Base-by-base conservation (phyloP, 352 stramenopile species). In the Phytophthora aleatoria region DNA sequence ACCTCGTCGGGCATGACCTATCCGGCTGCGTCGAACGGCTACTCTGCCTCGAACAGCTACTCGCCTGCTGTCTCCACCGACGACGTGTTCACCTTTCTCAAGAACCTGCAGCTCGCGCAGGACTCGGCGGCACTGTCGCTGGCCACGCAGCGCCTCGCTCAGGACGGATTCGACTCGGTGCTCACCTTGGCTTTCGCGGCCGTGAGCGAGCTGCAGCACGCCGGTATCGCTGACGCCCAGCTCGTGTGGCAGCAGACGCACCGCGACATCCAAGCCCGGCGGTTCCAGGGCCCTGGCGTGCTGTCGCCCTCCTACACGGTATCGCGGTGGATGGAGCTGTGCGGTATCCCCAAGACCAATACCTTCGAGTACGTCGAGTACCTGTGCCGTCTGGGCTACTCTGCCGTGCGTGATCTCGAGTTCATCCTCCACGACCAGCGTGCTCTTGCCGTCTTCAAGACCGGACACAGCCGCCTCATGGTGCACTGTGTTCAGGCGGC, bases 101-200 rank as follows among this genome's bases (percentile, higher is more conserved):
- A 81, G 56, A 74, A 50, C 38, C 72, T 91, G 45, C 76, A 74
- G 27, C 74, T 87, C 43, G 50, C 62, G 2, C 60, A 71, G 30
- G 71, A 91, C 51, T 45, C 61, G 4, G 35, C 51, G 0, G 57
- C 76, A 30, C 26, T 89, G 51, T 54, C 57, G 13, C 57, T 76
- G 20, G 69, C 75, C 15, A 43, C 63, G n/a, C 70, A 81, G 27
- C 67, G 56, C 0, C 79, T 91, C 9, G 67, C 57, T 11, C 70
- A 78, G 42, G 71, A 89, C 59, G 83, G 83, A 36, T 91, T 87
- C 56, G 83, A 91, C 67, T 83, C 80, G 67, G 56, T 81, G 13
- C 33, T 81, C 3, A 71, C 80, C 28, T 68, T 91, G 41, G 79
- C 76, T 24, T 87, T 90, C 60, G 76, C 75, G 28, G 68, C 55